Evolutionary conservation across 345 rosid species (phyloP).

Genomic region (Citropsis articulata): DNA sequence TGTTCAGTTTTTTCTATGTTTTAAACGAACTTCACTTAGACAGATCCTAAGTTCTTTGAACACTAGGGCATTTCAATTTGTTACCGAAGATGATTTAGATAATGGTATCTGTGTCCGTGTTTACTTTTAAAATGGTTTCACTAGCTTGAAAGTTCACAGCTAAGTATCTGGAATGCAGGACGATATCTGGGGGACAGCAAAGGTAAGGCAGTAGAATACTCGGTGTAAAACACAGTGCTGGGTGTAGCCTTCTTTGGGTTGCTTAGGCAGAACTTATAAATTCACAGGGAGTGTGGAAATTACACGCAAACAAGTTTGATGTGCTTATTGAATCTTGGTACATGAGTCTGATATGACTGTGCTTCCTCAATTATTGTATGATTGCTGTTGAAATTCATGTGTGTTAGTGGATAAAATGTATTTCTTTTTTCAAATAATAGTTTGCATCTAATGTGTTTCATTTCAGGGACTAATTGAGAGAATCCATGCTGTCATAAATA

Average conservation of each 20-base stretch:
- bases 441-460: neutral
- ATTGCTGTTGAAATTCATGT: neutral
- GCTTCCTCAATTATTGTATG: neutral
- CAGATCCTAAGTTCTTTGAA: neutral
- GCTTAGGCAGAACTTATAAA: neutral
- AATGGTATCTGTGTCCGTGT: neutral
- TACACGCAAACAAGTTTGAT: neutral
- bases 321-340: neutral
- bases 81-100: neutral
- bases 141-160: neutral
- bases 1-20: neutral
- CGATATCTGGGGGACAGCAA: neutral
- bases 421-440: neutral
- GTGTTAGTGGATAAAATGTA: neutral
- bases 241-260: neutral
- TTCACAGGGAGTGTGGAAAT: neutral
- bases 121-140: neutral
- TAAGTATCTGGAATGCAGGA: neutral
- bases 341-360: neutral
- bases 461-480: constrained; percentile 70
- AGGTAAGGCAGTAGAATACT: neutral
- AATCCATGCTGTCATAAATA: constrained; percentile 38
- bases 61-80: neutral
- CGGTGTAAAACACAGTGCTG: neutral
- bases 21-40: neutral